Evolutionary conservation across 352 stramenopile genomes (phyloP), one percentile per base, ranked within the genome.

Genomic region (Pythium aphanidermatum): DNA sequence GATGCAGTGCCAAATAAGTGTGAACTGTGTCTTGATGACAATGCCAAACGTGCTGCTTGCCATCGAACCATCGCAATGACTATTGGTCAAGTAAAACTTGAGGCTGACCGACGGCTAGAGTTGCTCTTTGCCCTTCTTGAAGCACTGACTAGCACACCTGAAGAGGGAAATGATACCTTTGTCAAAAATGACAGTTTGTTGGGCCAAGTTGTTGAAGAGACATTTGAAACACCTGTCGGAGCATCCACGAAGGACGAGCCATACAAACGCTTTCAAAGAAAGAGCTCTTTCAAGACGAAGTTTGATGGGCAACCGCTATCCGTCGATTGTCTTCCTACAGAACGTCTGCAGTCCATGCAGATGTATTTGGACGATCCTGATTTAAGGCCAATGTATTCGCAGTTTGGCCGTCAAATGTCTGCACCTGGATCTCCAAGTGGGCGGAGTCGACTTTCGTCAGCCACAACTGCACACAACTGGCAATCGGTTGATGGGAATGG

Each of bases 31-130:
- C 27, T 60, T n/a, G 68, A 89, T 30, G 81, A 90, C 31, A 78
- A 66, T 28, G 48, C 62, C 3, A 80, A 76, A 31, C 61, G 62
- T 25, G 60, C 71, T 19, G 56, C 74, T 5, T 83, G 66, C 14
- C 76, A 92, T 60, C 77, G 81, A 13, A 76, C 68, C 9, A 44
- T 92, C 10, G 60, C 55, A 14, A 65, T 90, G 38, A 74, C 58
- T 1, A 78, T 92, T 34, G 83, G 81, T 6, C 80, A 92, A 63
- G 73, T 95, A 13, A 95, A 95, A 35, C 48, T 95, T 8, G 83
- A 95, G 46, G 83, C 83, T 7, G 83, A 95, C 53, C 70, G 83
- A 35, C 61, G 83, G 12, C 60, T 95, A 21, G 74, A 88, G 51
- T 50, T 95, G 19, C 60, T 95, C 20, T 95, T 90, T 34, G 81